Conservation (phyloP, 257 asterid genomes). For the Perilla frutescens region DNA sequence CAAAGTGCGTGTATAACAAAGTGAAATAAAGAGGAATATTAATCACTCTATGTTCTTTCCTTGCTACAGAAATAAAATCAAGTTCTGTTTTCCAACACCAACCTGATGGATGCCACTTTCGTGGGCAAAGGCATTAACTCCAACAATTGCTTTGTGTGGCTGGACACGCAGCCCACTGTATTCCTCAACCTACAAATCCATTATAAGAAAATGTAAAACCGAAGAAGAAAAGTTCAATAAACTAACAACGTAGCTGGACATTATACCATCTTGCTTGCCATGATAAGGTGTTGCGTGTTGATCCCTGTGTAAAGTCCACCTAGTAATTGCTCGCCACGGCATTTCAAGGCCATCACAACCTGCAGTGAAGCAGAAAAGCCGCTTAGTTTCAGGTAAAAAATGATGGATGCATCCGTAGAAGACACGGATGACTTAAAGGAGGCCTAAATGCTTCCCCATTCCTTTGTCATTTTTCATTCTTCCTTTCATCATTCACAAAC, state of each 20-base stretch:
- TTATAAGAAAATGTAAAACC: constrained; percentile 17
- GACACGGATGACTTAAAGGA: background rate
- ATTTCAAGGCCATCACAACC: constrained; percentile 91
- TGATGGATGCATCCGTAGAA: constrained; percentile 6
- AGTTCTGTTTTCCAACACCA: constrained; percentile 29
- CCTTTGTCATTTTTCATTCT: constrained; percentile 7
- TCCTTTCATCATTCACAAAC: background rate
- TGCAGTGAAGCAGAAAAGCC: constrained; percentile 32
- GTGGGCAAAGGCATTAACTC: constrained; percentile 98
- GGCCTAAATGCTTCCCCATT: constrained; percentile 7
- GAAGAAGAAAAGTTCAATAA: constrained; percentile 18
- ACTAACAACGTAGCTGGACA: constrained; percentile 10
- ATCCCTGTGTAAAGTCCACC: constrained; percentile 86
- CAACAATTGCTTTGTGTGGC: constrained; percentile 95
- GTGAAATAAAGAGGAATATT: no score
- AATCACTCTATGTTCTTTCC: no score
- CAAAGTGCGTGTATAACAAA: no score
- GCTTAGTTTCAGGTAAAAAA: constrained; percentile 6
- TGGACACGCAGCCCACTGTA: constrained; percentile 85
- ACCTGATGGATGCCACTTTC: constrained; percentile 99
- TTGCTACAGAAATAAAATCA: background rate
- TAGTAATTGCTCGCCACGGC: constrained; percentile 74
- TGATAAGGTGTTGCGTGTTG: constrained; percentile 66
- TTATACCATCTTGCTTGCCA: constrained; percentile 91
- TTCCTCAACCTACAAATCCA: constrained; percentile 74